A percentile compares a stretch with the other conserved stretches of the same genome.
Conservation (phyloP, 352 stramenopile genomes). For the Phytophthora megakarya region DNA sequence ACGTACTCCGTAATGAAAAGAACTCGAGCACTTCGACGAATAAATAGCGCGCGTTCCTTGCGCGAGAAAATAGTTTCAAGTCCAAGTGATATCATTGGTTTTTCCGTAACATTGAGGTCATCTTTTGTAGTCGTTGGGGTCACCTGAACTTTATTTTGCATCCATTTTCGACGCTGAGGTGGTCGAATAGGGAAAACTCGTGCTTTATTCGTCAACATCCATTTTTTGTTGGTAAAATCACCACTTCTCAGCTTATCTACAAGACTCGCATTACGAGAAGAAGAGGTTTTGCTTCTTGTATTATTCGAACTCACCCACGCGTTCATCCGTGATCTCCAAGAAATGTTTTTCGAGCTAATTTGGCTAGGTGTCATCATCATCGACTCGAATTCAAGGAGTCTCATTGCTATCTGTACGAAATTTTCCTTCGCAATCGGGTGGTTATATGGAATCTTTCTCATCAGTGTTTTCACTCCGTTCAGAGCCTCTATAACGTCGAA, state of each 20-base stretch:
- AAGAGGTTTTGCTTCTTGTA: background rate
- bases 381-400: slow-evolving; percentile 4
- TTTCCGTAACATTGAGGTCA: background rate
- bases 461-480: slow-evolving; percentile 22
- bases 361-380: background rate
- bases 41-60: slow-evolving; percentile 26
- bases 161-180: background rate
- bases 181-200: slow-evolving; percentile 18
- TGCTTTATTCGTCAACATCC: background rate
- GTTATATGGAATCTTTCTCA: slow-evolving; percentile 12
- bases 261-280: background rate
- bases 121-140: background rate
- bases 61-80: slow-evolving; percentile 24
- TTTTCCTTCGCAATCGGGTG: slow-evolving; percentile 15
- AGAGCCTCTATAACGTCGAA: slow-evolving; percentile 18
- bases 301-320: slow-evolving; percentile 10
- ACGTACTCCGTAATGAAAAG: slow-evolving; percentile 50
- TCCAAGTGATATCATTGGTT: background rate
- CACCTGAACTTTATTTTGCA: slow-evolving; percentile 1
- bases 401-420: slow-evolving; percentile 27
- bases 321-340: slow-evolving; percentile 9
- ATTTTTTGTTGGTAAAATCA: background rate
- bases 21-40: slow-evolving; percentile 35
- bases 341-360: background rate
- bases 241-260: background rate